Percentiles rank a stretch among this genome's conserved stretches.
These are phyloP conservation scores for Ananas comosus DNA, from an alignment of 176 grass and related monocot species.

Conservation along the genomic window DNA sequence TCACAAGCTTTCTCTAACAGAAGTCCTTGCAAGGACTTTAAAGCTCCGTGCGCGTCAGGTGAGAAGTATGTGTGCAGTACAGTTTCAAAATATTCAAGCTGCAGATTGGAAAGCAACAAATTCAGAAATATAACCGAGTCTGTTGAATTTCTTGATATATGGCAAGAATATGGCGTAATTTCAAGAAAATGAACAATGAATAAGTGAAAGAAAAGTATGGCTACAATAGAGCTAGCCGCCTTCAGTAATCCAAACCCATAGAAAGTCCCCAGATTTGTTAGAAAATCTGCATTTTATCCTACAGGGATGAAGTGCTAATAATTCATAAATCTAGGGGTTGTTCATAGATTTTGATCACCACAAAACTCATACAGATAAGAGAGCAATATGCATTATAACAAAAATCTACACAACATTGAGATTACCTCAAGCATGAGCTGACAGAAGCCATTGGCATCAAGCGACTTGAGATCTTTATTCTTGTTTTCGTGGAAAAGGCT, in stretches of 20 bases:
- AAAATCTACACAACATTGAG: not conserved
- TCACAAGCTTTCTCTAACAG: constrained; percentile 96
- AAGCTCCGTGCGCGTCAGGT: constrained; percentile 64
- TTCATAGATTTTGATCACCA: too few species aligned
- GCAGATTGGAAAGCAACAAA: constrained; percentile 11
- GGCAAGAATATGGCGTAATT: not conserved
- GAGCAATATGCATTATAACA: not conserved
- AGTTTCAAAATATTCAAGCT: constrained; percentile 93
- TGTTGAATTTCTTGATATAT: not conserved
- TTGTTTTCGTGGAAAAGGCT: constrained; percentile 93
- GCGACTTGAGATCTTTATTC: constrained; percentile 61
- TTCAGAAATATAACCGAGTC: not conserved
- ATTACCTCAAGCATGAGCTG: constrained; percentile 94
- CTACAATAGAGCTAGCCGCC: too few species aligned
- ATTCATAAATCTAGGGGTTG: too few species aligned
- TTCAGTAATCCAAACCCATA: too few species aligned
- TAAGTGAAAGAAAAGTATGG: too few species aligned
- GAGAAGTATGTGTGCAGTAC: constrained; percentile 72
- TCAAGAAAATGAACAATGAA: not conserved
- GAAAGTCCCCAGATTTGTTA: too few species aligned
- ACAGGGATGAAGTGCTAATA: too few species aligned
- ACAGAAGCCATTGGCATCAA: constrained; percentile 91
- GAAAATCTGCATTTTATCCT: too few species aligned
- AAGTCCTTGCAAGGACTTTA: constrained; percentile 80
- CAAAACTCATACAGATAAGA: not conserved